Evolutionary conservation across 495 filamentous ascomycete genomes (phyloP), one percentile per base, ranked within the genome.

Genomic region (Podospora sp.): DNA sequence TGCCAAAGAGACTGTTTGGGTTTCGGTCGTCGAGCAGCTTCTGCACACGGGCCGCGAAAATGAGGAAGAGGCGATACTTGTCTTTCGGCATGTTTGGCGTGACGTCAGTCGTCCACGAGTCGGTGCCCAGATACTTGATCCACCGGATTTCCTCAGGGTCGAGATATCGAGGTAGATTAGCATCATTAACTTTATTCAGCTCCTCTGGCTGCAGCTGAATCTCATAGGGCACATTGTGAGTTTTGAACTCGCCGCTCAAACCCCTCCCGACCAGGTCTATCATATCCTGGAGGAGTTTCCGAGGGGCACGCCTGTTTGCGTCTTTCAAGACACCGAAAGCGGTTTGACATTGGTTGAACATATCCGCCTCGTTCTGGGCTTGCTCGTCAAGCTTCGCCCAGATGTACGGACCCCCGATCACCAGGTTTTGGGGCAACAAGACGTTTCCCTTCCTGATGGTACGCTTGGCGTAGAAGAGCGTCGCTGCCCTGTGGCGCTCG

Each of bases 21-120:
- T 70, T 62, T 11, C 5, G 52, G 36, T 78, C 72, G 26, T 75
- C 70, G 36, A 78, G 57, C 20, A 74, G 36, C 69, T 67, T 73
- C 68, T 72, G 61, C 46, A 78, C 66, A 18, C 72, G 65, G 6
- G n/a, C 26, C 7, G 75, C 73, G 60, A 78, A 78, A 56, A 74
- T 65, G 14, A 52, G 70, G 55, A 74, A 76, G 8, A 75, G 67
- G 27, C 63, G 63, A 22, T 73, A 70, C 50, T 70, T 70, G 6
- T 66, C 63, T 29, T 24, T 62, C 2, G 70, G 66, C 24, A 21
- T 33, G 49, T 71, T 52, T 12, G 65, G 67, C 0, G 52, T 18
- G 5, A 69, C 55, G 25, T 26, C 59, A 27, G 62, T 53, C 49
- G 46, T 46, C 65, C 63, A 76, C 35, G 65, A 74, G 40, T 29